Conservation (phyloP, 148 eudicot species). For the Nyssa sinensis region DNA sequence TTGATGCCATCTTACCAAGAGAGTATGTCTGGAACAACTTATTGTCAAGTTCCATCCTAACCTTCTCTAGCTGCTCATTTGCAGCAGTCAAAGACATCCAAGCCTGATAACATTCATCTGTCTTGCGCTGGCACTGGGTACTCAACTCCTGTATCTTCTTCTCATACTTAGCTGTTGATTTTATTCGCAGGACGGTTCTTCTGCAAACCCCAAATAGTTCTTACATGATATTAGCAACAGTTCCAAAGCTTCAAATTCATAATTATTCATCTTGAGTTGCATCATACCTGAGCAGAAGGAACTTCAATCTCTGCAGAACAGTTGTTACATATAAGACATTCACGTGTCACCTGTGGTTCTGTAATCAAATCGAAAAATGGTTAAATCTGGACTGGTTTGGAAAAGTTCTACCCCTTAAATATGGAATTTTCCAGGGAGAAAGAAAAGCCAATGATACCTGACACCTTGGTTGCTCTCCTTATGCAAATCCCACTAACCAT, state of each 20-base stretch:
- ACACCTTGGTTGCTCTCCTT: constrained; percentile 58
- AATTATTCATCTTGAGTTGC: neutral
- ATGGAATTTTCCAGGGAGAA: neutral
- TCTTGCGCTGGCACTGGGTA: constrained; percentile 63
- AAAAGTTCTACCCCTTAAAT: neutral
- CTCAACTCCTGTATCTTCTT: constrained; percentile 78
- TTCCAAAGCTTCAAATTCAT: neutral
- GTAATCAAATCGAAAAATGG: constrained; percentile 15
- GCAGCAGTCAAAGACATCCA: constrained; percentile 94
- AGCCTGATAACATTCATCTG: constrained; percentile 93
- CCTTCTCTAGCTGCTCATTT: constrained; percentile 81
- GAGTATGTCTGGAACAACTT: constrained; percentile 62
- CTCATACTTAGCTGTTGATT: constrained; percentile 69
- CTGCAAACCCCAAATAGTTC: constrained; percentile 24
- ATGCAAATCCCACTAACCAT: constrained; percentile 84
- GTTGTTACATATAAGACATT: constrained; percentile 54
- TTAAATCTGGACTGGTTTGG: neutral
- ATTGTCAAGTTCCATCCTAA: constrained; percentile 85
- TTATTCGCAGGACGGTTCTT: constrained; percentile 43
- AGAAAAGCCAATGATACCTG: constrained; percentile 33
- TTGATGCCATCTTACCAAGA: constrained; percentile 56
- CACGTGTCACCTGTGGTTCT: constrained; percentile 44
- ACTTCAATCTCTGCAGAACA: constrained; percentile 69
- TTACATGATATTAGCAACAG: neutral
- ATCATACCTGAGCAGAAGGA: constrained; percentile 68